Conservation (phyloP, 768 basidiomycete species). For the Boletus vermiculosoides region DNA sequence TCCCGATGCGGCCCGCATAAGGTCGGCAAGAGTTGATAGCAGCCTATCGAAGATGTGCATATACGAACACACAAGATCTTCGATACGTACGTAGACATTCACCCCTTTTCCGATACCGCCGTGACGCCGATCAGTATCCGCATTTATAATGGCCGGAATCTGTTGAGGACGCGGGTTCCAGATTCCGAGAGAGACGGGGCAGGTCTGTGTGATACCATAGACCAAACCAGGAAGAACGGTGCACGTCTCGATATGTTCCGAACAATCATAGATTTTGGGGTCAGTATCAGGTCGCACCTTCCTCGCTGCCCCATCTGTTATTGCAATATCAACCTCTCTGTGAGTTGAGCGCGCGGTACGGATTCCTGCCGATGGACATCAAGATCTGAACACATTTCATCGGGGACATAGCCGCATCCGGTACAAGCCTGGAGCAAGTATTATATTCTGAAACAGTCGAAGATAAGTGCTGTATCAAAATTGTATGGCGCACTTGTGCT, state of each 20-base stretch:
- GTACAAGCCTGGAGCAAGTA: neutral
- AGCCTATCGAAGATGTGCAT: conserved; percentile 38
- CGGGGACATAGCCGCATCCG: conserved; percentile 34
- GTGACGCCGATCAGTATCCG: conserved; percentile 43
- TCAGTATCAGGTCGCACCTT: conserved; percentile 34
- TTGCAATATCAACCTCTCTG: conserved; percentile 45
- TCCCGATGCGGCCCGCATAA: conserved; percentile 39
- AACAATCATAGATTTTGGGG: conserved; percentile 10
- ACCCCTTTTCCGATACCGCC: conserved; percentile 56
- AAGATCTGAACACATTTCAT: conserved; percentile 48
- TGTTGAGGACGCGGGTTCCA: conserved; percentile 53
- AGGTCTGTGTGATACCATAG: conserved; percentile 50
- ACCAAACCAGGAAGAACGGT: conserved; percentile 57
- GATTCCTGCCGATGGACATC: conserved; percentile 33
- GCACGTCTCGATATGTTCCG: conserved; percentile 49
- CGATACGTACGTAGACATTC: conserved; percentile 52
- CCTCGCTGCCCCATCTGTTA: conserved; percentile 45
- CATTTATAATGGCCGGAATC: conserved; percentile 48
- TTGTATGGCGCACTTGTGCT: neutral
- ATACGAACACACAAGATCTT: conserved; percentile 47
- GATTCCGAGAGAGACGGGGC: conserved; percentile 49
- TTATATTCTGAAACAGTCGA: neutral
- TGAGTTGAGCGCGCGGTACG: conserved; percentile 46
- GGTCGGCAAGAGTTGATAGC: conserved; percentile 16
- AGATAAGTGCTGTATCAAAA: neutral